These are phyloP conservation scores for Aaosphaeria pasadenensis DNA, from an alignment of 2,329 filamentous ascomycete species.

Conservation along the genomic window DNA sequence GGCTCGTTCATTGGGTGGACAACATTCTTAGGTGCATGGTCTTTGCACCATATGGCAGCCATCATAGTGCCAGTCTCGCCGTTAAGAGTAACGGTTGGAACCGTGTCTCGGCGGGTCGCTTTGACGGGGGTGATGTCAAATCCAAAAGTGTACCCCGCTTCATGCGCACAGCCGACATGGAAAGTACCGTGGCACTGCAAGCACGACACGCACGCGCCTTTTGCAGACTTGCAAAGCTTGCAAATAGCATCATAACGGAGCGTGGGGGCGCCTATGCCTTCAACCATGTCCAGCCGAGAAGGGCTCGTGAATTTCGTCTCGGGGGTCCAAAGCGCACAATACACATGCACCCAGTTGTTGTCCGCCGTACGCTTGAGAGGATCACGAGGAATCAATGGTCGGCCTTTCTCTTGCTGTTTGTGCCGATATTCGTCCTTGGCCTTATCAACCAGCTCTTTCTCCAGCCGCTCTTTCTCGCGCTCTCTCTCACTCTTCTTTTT, in stretches of 20 bases:
- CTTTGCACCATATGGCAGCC: constrained; percentile 88
- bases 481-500: constrained; percentile 94
- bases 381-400: constrained; percentile 80
- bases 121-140: constrained; percentile 92
- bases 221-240: constrained; percentile 73
- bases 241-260: constrained; percentile 80
- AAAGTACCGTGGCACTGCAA: constrained; percentile 69
- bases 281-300: constrained; percentile 76
- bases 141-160: constrained; percentile 76
- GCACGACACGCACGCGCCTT: constrained; percentile 81
- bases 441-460: constrained; percentile 78
- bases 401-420: constrained; percentile 78
- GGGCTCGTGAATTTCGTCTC: constrained; percentile 92
- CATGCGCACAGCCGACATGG: constrained; percentile 88
- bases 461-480: constrained; percentile 79
- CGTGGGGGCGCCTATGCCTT: constrained; percentile 72
- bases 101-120: constrained; percentile 76
- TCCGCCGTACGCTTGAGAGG: constrained; percentile 90
- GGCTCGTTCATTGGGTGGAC: constrained; percentile 78
- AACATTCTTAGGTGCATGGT: constrained; percentile 69
- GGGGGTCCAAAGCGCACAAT: constrained; percentile 85
- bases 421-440: constrained; percentile 79
- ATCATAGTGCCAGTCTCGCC: constrained; percentile 79
- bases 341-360: constrained; percentile 98
- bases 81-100: constrained; percentile 75